Evolutionary conservation across 176 grass and related monocot genomes (phyloP).

Genomic region (Carex cristatella): DNA sequence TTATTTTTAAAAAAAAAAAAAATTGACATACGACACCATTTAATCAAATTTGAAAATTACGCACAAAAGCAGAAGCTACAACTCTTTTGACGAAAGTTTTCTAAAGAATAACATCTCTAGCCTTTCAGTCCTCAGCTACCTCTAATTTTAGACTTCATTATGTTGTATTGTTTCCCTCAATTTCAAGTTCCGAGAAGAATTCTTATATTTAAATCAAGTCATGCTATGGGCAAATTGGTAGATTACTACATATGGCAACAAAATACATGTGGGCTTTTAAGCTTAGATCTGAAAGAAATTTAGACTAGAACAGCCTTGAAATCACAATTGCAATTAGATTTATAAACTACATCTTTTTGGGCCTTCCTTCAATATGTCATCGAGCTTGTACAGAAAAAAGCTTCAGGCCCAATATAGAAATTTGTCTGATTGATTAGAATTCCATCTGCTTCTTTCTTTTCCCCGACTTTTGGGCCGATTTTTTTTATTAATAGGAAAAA

Average conservation of each 20-base stretch:
- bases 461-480: no score
- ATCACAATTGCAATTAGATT: not conserved
- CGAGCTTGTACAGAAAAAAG: not conserved
- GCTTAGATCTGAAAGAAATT: no score
- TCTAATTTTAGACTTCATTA: not conserved
- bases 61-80: not conserved
- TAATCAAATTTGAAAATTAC: not conserved
- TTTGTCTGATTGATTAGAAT: not conserved
- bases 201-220: not conserved
- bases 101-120: not conserved
- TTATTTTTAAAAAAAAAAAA: constrained; percentile 18
- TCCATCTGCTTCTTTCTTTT: not conserved
- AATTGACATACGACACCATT: not conserved
- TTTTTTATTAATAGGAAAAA: no score
- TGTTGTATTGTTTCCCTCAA: constrained; percentile 3
- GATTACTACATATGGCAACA: not conserved
- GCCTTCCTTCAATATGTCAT: not conserved
- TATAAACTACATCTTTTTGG: not conserved
- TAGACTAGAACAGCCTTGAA: not conserved
- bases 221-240: not conserved
- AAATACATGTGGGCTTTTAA: not conserved
- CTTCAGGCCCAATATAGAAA: not conserved
- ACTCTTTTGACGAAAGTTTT: no score
- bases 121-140: not conserved
- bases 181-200: constrained; percentile 4